Evolutionary conservation across 75 land plant genomes (phyloP).

Genomic region (Larix kaempferi): DNA sequence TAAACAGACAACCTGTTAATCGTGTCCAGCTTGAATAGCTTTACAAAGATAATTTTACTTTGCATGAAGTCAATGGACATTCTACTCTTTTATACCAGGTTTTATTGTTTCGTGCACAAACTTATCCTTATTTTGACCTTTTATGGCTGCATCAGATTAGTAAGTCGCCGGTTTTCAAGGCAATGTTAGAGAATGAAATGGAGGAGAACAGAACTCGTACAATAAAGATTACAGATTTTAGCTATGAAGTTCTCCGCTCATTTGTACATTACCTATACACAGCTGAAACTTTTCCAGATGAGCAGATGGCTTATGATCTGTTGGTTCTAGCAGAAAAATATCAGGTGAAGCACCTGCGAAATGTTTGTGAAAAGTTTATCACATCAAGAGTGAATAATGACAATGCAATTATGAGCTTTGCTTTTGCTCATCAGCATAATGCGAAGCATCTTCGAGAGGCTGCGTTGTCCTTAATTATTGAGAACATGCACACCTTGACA

Average conservation of each 20-base stretch:
- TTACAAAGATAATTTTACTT: too few relatives aligned
- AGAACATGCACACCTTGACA: constrained; percentile 58
- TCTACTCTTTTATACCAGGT: too few relatives aligned
- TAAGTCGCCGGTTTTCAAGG: constrained; percentile 67
- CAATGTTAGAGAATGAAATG: constrained; percentile 79
- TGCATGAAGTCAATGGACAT: too few relatives aligned
- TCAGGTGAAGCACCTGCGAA: constrained; percentile 65
- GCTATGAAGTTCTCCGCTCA: constrained; percentile 62
- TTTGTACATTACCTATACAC: constrained; percentile 77
- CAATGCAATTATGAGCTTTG: constrained; percentile 48
- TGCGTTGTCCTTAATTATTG: constrained; percentile 45
- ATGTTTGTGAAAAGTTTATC: constrained; percentile 63
- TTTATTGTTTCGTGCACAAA: too few relatives aligned
- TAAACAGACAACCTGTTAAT: too few relatives aligned
- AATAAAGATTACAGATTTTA: constrained; percentile 64
- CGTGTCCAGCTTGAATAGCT: too few relatives aligned
- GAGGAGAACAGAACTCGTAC: constrained; percentile 65
- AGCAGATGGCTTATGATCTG: constrained; percentile 60
- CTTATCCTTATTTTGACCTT: too few relatives aligned
- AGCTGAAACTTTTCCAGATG: constrained; percentile 71
- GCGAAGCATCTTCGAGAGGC: constrained; percentile 50
- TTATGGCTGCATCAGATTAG: constrained; percentile 36
- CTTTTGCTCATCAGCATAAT: constrained; percentile 56
- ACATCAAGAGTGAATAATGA: constrained; percentile 66
- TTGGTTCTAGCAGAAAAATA: constrained; percentile 64